Base-by-base conservation (phyloP, 2,329 filamentous ascomycete species). In the Penicillium sp. region DNA sequence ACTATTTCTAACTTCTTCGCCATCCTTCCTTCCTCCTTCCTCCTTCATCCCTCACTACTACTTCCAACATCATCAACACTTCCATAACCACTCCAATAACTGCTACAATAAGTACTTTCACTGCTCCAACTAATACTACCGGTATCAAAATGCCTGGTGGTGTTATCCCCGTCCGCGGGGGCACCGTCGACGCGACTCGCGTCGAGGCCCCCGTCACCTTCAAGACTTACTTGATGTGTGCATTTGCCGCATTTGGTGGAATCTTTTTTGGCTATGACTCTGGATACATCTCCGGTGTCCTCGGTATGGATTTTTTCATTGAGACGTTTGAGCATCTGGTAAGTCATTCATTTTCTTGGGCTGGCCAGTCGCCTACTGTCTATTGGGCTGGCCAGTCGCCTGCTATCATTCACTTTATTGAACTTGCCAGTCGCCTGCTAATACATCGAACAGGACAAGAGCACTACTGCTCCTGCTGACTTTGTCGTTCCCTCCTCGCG, bases 251-350 rank as follows among this genome's bases (percentile, higher is more conserved):
- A 31, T 80, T 81, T 60, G 78, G 78, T 58, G 78, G 78, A 62
- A 77, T 81, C 59, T 77, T 80, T 63, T 81, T 81, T 58, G 78
- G 78, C 47, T 81, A 79, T 59, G 78, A 81, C 56, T 78, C 76
- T 41, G 76, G 76, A 43, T 78, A 78, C 60, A 78, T 79, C 63
- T 71, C 67, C 55, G 74, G 74, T 52, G 75, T 78, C 42, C 62
- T 77, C 50, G 75, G 67, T 40, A 77, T 77, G 68, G 50, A 62
- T n/a, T 71, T 69, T 56, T 78, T 78, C 65, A 75, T 72, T 44
- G 47, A 64, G 1, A 52, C 61, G 14, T 69, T 71, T 37, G 62
- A 69, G 40, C 57, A 57, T 35, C 52, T 68, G 47, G 64, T 68
- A 38, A 52, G 66, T 55, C 31, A 49, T 27, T 29, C 20, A 18